phyloP scores from a whole-genome alignment of 768 basidiomycete species.

The Lactarius sp. region DNA sequence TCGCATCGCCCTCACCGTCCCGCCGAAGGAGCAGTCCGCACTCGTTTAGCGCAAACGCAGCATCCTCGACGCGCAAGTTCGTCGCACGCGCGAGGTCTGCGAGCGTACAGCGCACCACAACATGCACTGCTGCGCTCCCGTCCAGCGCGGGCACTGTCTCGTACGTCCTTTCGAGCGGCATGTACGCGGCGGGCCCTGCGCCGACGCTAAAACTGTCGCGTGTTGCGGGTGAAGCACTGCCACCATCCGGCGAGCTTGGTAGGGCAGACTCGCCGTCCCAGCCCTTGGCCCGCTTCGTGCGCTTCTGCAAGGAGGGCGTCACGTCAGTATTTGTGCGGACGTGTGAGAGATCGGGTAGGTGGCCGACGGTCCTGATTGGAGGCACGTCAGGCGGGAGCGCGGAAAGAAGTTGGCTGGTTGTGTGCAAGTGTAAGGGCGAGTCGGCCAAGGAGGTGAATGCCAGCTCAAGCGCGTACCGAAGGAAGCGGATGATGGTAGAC shows the following conservation, averaged over 20 bases:
- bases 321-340: slow-evolving; percentile 5
- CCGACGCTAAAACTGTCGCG: slow-evolving; percentile 13
- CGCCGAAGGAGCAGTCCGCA: slow-evolving; percentile 62
- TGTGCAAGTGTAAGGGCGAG: slow-evolving; percentile 1
- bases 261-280: slow-evolving; percentile 61
- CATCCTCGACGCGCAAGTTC: slow-evolving; percentile 78
- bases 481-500: slow-evolving; percentile 75
- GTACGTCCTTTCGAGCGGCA: slow-evolving; percentile 41
- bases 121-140: slow-evolving; percentile 67
- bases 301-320: slow-evolving; percentile 11
- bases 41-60: slow-evolving; percentile 84
- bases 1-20: slow-evolving; percentile 32
- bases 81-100: slow-evolving; percentile 73
- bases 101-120: slow-evolving; percentile 67
- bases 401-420: slow-evolving; percentile 49
- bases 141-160: slow-evolving; percentile 55
- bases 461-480: slow-evolving; percentile 46
- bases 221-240: slow-evolving; percentile 12
- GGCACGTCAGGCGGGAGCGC: slow-evolving; percentile 52
- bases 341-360: slow-evolving; percentile 31
- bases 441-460: not conserved
- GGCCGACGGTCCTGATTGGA: slow-evolving; percentile 42
- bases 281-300: slow-evolving; percentile 42
- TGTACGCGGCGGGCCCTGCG: slow-evolving; percentile 41
- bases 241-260: slow-evolving; percentile 33